A percentile compares a stretch with the other conserved stretches of the same genome.
These are phyloP conservation scores for Lathyrus aphaca DNA, from an alignment of 306 rosid species.

Conservation along the genomic window DNA sequence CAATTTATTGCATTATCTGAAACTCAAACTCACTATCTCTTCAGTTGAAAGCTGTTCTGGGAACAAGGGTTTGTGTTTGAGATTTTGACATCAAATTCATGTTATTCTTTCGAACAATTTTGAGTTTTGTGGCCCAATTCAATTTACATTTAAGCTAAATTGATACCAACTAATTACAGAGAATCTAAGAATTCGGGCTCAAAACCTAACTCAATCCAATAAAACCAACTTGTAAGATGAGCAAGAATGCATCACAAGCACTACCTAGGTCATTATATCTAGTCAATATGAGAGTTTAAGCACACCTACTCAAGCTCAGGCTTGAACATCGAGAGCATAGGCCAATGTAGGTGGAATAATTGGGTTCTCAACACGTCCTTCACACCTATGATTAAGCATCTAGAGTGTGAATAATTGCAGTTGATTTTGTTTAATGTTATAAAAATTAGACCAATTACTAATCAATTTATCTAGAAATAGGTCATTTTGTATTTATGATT, in stretches of 20 bases:
- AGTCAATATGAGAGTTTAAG: not conserved
- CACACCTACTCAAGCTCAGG: not conserved
- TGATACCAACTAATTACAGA: too few relatives aligned
- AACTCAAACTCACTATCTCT: too few relatives aligned
- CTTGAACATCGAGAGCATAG: not conserved
- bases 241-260: not conserved
- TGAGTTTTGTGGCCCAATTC: too few relatives aligned
- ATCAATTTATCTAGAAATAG: constrained; percentile 3
- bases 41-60: too few relatives aligned
- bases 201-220: too few relatives aligned
- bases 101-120: too few relatives aligned
- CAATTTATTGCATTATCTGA: too few relatives aligned
- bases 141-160: too few relatives aligned
- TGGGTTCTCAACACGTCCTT: not conserved
- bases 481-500: constrained; percentile 9
- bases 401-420: not conserved
- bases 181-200: too few relatives aligned
- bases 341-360: not conserved
- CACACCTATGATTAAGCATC: not conserved
- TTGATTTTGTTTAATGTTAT: constrained; percentile 14
- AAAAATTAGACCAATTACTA: constrained; percentile 4
- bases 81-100: too few relatives aligned
- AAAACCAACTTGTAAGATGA: not conserved
- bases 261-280: not conserved
- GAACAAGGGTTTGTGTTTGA: too few relatives aligned